Base-by-base conservation (phyloP, 2,329 filamentous ascomycete species). In the Onygena corvina region DNA sequence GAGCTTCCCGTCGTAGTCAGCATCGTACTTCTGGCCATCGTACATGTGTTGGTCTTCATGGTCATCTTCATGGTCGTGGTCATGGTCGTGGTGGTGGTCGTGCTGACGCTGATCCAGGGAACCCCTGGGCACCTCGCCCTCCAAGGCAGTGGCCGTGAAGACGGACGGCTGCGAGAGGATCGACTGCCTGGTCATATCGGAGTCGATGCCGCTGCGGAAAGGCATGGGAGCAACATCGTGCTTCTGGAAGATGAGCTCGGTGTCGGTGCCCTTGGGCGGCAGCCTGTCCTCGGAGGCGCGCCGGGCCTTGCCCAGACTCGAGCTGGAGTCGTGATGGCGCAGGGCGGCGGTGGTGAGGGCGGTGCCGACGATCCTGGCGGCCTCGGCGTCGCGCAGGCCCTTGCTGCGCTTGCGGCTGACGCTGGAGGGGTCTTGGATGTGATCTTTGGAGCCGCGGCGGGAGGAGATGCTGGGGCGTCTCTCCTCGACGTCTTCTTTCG, bases 121-220 rank as follows among this genome's bases (percentile, higher is more conserved):
- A 31, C 30, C 42, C 5, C 80, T 75, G 29, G 76, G 63, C n/a
- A 85, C 74, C 55, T 86, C 79, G 33, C 76, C 76, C 42, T 76
- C 80, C 59, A 74, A 82, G 18, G 81, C 79, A 14, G 84, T 86
- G 42, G 76, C 74, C 12, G 85, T 83, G 47, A 80, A 73, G 55
- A 86, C 86, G 0, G 85, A 86, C 23, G 84, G 81, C 25, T 86
- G 84, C 3, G 89, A 92, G 14, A 92, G 68, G 48, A 96, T 86
- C 0, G 90, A 95, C 12, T 84, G 84, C 57, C 90, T 77, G 0
- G 90, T 96, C 49, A 95, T 67, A 47, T 95, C 89, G 0, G 90
- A 94, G 35, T 84, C 79, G 50, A 94, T 78, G 50, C 87, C 86
- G 65, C 89, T 94, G 65, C 84, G 83, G 54, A 94, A 75, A 2